phyloP scores from a whole-genome alignment of 768 basidiomycete genomes.

The Amanita subjunquillea region DNA sequence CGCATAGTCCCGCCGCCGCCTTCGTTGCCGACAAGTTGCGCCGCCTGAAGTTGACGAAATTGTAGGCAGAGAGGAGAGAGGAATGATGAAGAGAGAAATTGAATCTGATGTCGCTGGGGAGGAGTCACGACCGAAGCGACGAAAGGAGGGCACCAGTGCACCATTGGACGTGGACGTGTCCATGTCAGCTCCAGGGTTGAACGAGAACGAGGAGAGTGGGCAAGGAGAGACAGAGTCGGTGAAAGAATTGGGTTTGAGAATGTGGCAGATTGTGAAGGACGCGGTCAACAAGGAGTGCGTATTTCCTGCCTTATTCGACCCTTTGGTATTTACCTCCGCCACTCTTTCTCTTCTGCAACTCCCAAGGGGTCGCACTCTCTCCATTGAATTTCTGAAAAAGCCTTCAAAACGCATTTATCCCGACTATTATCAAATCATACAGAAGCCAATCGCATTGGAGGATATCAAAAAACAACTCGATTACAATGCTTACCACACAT shows the following conservation, averaged over 20 bases:
- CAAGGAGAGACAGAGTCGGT: slow-evolving; percentile 26
- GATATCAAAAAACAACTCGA: slow-evolving; percentile 81
- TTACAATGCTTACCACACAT: slow-evolving; percentile 41
- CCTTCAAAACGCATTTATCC: slow-evolving; percentile 68
- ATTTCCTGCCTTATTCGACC: slow-evolving; percentile 33
- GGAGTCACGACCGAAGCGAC: slow-evolving; percentile 34
- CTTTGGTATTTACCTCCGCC: slow-evolving; percentile 19
- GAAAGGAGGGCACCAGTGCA: slow-evolving; percentile 24
- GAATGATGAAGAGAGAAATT: slow-evolving; percentile 30
- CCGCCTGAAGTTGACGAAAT: not conserved
- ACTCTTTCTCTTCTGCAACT: slow-evolving; percentile 17
- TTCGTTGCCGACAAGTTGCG: not conserved
- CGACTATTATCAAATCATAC: slow-evolving; percentile 79
- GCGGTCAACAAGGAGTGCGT: slow-evolving; percentile 83
- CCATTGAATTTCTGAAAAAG: slow-evolving; percentile 55
- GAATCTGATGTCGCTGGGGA: slow-evolving; percentile 24
- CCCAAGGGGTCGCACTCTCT: slow-evolving; percentile 52
- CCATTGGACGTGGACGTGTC: slow-evolving; percentile 32
- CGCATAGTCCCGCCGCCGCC: not conserved
- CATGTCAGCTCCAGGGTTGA: slow-evolving; percentile 19
- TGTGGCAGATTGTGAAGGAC: slow-evolving; percentile 75
- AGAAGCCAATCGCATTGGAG: slow-evolving; percentile 76
- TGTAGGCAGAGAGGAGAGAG: not conserved
- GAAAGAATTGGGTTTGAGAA: slow-evolving; percentile 56
- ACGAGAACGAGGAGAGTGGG: slow-evolving; percentile 11